Conservation (phyloP, 1,139 yeast species). For the Kodamaea fungicola region DNA sequence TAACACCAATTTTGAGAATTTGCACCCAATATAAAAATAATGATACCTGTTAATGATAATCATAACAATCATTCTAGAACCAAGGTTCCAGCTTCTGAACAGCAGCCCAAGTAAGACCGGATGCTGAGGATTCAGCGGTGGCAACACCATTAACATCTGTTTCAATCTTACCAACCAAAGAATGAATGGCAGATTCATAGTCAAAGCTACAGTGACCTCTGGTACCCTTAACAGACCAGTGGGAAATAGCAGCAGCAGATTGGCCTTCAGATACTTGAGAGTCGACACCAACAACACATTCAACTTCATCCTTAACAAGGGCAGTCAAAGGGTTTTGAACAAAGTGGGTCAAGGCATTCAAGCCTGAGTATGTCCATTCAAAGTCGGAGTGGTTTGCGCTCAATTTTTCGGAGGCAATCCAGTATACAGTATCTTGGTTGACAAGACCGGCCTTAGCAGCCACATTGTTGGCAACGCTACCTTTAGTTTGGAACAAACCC, state of each 20-base stretch:
- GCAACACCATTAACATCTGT: background rate
- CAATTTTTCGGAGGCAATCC: slow-evolving; percentile 1
- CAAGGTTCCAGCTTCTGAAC: slow-evolving; percentile 1
- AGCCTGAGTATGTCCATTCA: background rate
- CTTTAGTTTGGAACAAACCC: slow-evolving; percentile 3
- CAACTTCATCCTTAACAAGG: slow-evolving; percentile 2
- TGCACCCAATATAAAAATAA: no score
- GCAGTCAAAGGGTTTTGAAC: slow-evolving; percentile 4
- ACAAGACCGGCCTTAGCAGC: slow-evolving; percentile 6
- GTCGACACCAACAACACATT: slow-evolving; percentile 6
- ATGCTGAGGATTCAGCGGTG: background rate
- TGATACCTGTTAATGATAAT: no score
- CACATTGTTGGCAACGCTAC: slow-evolving; percentile 2
- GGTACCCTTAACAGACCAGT: slow-evolving; percentile 5
- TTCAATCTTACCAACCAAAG: background rate
- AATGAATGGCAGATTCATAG: slow-evolving; percentile 1
- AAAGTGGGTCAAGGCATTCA: slow-evolving; percentile 1
- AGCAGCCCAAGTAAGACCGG: slow-evolving; percentile 2
- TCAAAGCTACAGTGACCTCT: slow-evolving; percentile 6
- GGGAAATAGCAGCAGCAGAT: background rate
- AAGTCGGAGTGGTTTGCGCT: background rate
- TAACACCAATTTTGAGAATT: no score
- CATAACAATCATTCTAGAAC: background rate
- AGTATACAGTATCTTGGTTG: slow-evolving; percentile 2
- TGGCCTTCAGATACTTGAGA: slow-evolving; percentile 1